Base-by-base conservation (phyloP, 495 filamentous ascomycete genomes). In the Bacidia gigantensis region DNA sequence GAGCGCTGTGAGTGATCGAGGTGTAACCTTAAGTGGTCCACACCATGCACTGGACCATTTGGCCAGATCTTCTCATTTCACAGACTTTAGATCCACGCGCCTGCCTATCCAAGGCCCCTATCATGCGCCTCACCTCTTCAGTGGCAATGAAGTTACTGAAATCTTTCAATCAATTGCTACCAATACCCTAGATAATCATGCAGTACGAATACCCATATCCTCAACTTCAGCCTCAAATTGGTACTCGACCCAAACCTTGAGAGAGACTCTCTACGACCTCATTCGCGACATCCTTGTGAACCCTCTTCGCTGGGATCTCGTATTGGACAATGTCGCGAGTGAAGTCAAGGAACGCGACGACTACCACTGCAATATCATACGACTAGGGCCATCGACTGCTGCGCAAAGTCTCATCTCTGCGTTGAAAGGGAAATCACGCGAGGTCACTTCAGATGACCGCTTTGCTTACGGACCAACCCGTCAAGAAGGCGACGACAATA, bases 21-120 rank as follows among this genome's bases (percentile, higher is more conserved):
- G 70, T 52, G 57, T 84, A 47, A 76, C 80, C 49, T 67, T 86
- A 43, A 82, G 79, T 56, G 82, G 81, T 21, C 79, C 82, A 11
- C 81, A 81, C 14, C 58, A 65, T 5, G 78, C 72, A 0, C 67
- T 81, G 9, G 42, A 58, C 10, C 11, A 43, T 11, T 26, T 56
- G 7, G 12, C 38, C 9, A n/a, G 29, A 12, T 7, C 41, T 17
- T 24, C 22, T 2, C 18, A 40, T 26, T 49, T 52, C 22, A 24
- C 12, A 18, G 43, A 22, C n/a, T 20, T 47, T 22, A 51, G 26
- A 23, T 25, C 11, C 20, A 39, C 41, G 39, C 39, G 25, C 11
- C n/a, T 56, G 20, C 49, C 54, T 9, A 52, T 56, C 20, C 35
- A 52, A 18, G 54, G 49, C 42, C 54, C 54, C 14, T 56, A 52